A percentile compares a stretch with the other conserved stretches of the same genome.
Conservation (phyloP, 345 rosid species). For the Eucalyptus viminalis region DNA sequence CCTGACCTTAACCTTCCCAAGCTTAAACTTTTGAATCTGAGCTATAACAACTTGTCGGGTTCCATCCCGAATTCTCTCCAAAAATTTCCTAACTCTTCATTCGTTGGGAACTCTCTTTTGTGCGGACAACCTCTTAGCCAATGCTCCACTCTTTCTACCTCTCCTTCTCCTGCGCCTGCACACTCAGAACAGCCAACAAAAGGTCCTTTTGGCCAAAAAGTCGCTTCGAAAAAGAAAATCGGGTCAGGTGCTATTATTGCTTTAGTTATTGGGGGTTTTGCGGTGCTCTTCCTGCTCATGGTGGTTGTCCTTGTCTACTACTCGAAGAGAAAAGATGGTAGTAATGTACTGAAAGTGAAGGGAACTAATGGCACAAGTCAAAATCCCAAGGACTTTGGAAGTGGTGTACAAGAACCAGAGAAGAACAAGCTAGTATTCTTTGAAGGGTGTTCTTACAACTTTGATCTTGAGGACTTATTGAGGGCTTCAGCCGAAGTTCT, state of each 20-base stretch:
- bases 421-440: slow-evolving; percentile 75
- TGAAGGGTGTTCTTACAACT: slow-evolving; percentile 44
- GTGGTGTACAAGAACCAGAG: slow-evolving; percentile 85
- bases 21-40: slow-evolving; percentile 40
- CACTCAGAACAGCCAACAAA: slow-evolving; percentile 9
- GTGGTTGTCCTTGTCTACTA: slow-evolving; percentile 18
- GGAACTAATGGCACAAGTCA: slow-evolving; percentile 15
- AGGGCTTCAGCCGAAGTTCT: slow-evolving; percentile 92
- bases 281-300: slow-evolving; percentile 22
- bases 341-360: slow-evolving; percentile 16
- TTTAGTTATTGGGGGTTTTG: slow-evolving; percentile 28
- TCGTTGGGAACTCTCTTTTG: slow-evolving; percentile 46
- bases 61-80: slow-evolving; percentile 43
- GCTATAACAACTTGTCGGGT: slow-evolving; percentile 53
- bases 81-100: slow-evolving; percentile 30
- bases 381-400: slow-evolving; percentile 55
- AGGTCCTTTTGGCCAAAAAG: slow-evolving; percentile 1
- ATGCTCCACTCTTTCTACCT: slow-evolving; percentile 15
- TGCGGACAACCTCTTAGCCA: slow-evolving; percentile 45
- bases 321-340: slow-evolving; percentile 19
- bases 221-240: slow-evolving; percentile 12
- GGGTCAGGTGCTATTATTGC: slow-evolving; percentile 28
- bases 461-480: slow-evolving; percentile 76
- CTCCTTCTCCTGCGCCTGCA: slow-evolving; percentile 22
- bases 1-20: slow-evolving; percentile 34